Conservation (phyloP, 2,329 filamentous ascomycete genomes). For the Apiospora koreana region DNA sequence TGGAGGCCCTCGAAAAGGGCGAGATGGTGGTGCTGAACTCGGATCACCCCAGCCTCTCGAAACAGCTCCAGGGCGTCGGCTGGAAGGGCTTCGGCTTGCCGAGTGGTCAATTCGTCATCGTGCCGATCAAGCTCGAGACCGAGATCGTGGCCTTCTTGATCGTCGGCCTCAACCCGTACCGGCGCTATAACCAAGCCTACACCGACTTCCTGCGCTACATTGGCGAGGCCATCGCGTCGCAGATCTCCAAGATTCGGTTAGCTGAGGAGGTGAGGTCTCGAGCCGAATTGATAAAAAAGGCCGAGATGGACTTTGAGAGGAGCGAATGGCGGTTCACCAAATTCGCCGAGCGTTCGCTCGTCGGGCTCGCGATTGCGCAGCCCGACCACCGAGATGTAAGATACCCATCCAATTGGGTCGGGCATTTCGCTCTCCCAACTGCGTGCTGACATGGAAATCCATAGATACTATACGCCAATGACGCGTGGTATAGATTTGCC, state of each 20-base stretch:
- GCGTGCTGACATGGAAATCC: constrained; percentile 5
- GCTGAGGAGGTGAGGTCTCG: constrained; percentile 25
- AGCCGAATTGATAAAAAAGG: constrained; percentile 25
- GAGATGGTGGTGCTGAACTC: constrained; percentile 21
- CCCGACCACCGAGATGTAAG: constrained; percentile 24
- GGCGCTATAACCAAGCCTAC: constrained; percentile 22
- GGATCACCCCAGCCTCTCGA: constrained; percentile 17
- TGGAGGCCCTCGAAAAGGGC: constrained; percentile 19
- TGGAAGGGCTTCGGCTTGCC: constrained; percentile 22
- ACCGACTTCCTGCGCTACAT: constrained; percentile 24
- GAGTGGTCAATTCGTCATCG: constrained; percentile 22
- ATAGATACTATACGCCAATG: constrained; percentile 28
- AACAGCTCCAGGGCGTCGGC: constrained; percentile 19
- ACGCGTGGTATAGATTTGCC: constrained; percentile 27
- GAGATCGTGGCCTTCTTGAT: constrained; percentile 25
- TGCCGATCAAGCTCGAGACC: constrained; percentile 22
- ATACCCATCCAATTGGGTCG: neutral
- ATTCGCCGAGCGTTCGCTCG: constrained; percentile 27
- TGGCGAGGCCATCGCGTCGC: constrained; percentile 23
- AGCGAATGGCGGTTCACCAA: constrained; percentile 27
- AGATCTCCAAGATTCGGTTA: constrained; percentile 23
- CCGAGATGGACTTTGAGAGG: constrained; percentile 22
- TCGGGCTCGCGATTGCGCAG: constrained; percentile 26
- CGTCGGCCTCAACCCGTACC: constrained; percentile 26
- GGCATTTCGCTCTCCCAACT: neutral